Evolutionary conservation across 768 basidiomycete genomes (phyloP).

Genomic region (Coprinellus aureogranulatus): DNA sequence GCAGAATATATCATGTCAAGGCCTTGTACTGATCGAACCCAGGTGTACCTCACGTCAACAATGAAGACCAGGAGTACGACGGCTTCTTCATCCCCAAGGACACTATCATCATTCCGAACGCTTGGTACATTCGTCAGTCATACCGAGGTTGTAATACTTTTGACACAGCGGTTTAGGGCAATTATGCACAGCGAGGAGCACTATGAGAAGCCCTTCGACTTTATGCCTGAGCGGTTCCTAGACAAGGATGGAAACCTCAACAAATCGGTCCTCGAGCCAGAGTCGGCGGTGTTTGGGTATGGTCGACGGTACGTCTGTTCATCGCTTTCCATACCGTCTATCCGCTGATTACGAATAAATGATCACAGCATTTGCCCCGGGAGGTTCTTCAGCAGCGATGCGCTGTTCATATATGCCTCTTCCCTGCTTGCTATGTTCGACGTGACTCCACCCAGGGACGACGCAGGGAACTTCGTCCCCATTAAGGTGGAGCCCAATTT

Average conservation of each 20-base stretch:
- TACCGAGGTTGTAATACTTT: background rate
- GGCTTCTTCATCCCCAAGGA: slow-evolving; percentile 16
- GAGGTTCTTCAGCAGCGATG: slow-evolving; percentile 18
- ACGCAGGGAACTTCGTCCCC: slow-evolving; percentile 7
- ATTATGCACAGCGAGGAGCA: background rate
- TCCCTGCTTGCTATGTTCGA: slow-evolving; percentile 19
- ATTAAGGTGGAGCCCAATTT: background rate
- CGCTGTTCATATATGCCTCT: slow-evolving; percentile 17
- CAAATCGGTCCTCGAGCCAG: background rate
- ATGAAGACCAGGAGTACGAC: slow-evolving; percentile 10
- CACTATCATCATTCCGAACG: slow-evolving; percentile 12
- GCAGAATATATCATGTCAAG: slow-evolving; percentile 19
- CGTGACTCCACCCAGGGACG: slow-evolving; percentile 15
- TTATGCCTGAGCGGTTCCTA: slow-evolving; percentile 7
- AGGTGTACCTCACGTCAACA: slow-evolving; percentile 5
- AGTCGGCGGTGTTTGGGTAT: background rate
- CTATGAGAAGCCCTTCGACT: background rate
- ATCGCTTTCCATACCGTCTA: background rate
- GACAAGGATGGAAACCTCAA: slow-evolving; percentile 4
- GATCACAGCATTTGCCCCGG: slow-evolving; percentile 23
- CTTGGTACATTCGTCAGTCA: slow-evolving; percentile 7
- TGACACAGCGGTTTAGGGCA: background rate
- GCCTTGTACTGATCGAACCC: slow-evolving; percentile 5
- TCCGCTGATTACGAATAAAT: background rate
- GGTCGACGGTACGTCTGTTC: background rate